Conservation (phyloP, 106 monocot species). For the Chionographis japonica region DNA sequence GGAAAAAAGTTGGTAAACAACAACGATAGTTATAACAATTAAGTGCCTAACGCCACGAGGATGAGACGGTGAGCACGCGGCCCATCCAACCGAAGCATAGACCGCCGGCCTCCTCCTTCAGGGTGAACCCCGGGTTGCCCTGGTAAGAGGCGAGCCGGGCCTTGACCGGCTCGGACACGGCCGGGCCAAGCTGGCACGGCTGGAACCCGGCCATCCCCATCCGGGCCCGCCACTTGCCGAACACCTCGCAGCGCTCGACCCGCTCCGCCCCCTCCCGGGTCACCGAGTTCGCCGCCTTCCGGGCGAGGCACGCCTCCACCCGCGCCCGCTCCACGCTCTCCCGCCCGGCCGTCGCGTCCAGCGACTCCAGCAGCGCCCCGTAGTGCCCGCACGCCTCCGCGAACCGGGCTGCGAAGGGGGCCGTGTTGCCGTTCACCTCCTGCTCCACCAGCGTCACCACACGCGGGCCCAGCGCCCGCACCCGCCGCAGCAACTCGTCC, state of each 20-base stretch:
- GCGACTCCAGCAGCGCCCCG: conserved; percentile 59
- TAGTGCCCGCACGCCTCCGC: conserved; percentile 55
- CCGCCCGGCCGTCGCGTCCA: conserved; percentile 34
- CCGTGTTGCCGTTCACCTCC: conserved; percentile 73
- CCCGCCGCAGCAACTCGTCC: conserved; percentile 69
- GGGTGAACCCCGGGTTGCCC: conserved; percentile 37
- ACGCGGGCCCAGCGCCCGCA: conserved; percentile 35
- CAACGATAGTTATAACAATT: conserved; percentile 6
- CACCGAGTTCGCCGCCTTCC: conserved; percentile 53
- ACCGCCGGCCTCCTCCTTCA: conserved; percentile 40
- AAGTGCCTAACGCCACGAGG: conserved; percentile 51
- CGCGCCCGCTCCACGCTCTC: conserved; percentile 30
- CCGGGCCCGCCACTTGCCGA: conserved; percentile 80
- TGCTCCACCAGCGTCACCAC: conserved; percentile 64
- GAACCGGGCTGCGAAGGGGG: conserved; percentile 60
- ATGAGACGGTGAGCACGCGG: conserved; percentile 48
- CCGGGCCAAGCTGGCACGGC: conserved; percentile 24
- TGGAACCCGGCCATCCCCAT: conserved; percentile 75
- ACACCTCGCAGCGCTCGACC: conserved; percentile 69
- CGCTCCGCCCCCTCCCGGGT: conserved; percentile 54
- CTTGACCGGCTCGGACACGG: conserved; percentile 24
- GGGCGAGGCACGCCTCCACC: conserved; percentile 42
- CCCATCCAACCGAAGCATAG: conserved; percentile 55
- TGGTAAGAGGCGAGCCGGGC: conserved; percentile 23
- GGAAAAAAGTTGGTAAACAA: background rate